Base-by-base conservation (phyloP, 2,329 filamentous ascomycete species). In the Penicillium capsulatum region DNA sequence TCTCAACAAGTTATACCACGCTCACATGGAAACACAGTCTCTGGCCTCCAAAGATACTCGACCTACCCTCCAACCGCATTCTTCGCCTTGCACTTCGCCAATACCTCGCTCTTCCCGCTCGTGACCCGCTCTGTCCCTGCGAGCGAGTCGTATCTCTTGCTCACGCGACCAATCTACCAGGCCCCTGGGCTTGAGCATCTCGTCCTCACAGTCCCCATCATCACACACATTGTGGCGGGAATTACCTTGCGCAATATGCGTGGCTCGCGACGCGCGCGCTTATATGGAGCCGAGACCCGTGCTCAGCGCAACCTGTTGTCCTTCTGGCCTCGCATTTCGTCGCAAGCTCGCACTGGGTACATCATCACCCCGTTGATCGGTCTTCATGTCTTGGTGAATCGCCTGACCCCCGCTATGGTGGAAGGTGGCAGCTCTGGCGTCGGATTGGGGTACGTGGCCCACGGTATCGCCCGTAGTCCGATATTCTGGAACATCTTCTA, bases 111-210 rank as follows among this genome's bases (percentile, higher is more conserved):
- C 30, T 83, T 94, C 49, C 89, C 88, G 0, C 77, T 92, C 26
- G 54, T 82, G 34, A 87, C 85, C 28, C 78, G 75, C 41, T 87
- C 84, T 31, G 78, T 92, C 5, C 70, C 83, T 7, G 77, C 80
- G 36, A 85, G 85, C 44, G 90, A 96, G 61, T 81, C 81, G 34
- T 94, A 89, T 65, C 81, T 97, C 34, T 83, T 97, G 49, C 86
- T 95, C 64, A 90, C 89, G 17, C 81, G 91, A 45, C 90, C 94
- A 34, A 81, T 92, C 64, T 97, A 97, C 71, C 91, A 96, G 65
- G 90, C 87, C 1, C 76, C 83, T 2, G 70, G 86, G 11, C 75
- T 84, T 36, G 90, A 96, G 60, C 86, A 88, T 3, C 69, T 94
- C 14, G 74, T 97, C 45, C 79, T 97, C 44, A 80, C 76, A 30